Evolutionary conservation across 164 flowering plant genomes (phyloP), one percentile per base, ranked within the genome.

Genomic region (Houttuynia cordata): DNA sequence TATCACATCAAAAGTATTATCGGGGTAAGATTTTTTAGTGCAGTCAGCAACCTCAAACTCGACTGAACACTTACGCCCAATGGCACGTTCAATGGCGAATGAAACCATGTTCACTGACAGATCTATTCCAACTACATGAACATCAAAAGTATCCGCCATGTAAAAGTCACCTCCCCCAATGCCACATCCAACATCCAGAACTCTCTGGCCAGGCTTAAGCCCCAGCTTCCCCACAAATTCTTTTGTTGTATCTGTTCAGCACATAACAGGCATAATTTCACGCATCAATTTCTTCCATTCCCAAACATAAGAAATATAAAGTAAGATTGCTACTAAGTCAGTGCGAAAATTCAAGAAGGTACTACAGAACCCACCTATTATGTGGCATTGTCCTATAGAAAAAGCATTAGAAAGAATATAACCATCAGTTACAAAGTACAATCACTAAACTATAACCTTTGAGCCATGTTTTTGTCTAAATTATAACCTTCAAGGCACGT

Each of bases 131-230:
- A 87, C 70, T 60, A 94, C 97, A 71, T 91, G 84, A 51, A 80
- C 97, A 68, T 84, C 83, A 67, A 76, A 88, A 51, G 78, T 82
- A 51, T 91, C 90, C 24, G 99, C 93, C 99, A 94, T 94, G 78
- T 91, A 91, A 63, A 94, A 88, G 73, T 94, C 97, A 55, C 97
- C 97, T 70, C 99, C 99, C 1, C 99, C 99, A 68, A 94, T 87
- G 64, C 99, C 99, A 75, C 99, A 94, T 3, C 99, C 99, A 64
- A 94, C 97, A 75, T 94, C 99, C 21, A 94, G 81, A 49, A 94
- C 99, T 71, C 81, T 91, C 73, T 91, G 97, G n/a, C 94, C 94
- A 59, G 95, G 86, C 75, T 87, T 80, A 49, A 94, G 91, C 6
- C 85, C 91, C 72, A 94, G 71, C 71, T 73, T 88, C 24, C 68